Percentiles rank a stretch among this genome's conserved stretches.
phyloP scores from a whole-genome alignment of 1,284 basidiomycete genomes.

The Austropuccinia psidii region DNA sequence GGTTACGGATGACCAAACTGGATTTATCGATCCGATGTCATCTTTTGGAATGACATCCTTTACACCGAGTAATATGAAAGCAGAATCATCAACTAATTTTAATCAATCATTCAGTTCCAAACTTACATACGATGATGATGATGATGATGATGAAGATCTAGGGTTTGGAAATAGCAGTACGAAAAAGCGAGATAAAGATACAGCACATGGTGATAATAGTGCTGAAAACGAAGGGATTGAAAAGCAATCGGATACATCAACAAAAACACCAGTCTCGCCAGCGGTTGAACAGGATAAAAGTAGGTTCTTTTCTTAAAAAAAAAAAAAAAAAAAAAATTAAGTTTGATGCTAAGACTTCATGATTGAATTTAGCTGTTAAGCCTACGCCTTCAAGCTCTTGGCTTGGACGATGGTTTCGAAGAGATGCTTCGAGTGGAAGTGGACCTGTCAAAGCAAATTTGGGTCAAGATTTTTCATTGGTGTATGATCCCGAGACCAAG shows the following conservation, averaged over 20 bases:
- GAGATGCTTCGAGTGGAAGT: constrained; percentile 50
- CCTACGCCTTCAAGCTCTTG: constrained; percentile 52
- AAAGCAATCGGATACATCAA: neutral
- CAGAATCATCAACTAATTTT: neutral
- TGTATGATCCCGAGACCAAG: constrained; percentile 89
- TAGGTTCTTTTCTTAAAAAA: neutral
- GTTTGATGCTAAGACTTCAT: neutral
- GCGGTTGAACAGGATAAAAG: constrained; percentile 1
- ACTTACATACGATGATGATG: neutral
- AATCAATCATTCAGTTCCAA: neutral
- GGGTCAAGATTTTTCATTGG: constrained; percentile 83
- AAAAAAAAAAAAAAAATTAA: neutral
- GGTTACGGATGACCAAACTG: constrained; percentile 28
- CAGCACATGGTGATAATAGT: neutral
- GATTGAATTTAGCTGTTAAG: constrained; percentile 39
- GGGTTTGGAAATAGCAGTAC: constrained; percentile 27
- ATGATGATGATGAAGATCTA: constrained; percentile 26
- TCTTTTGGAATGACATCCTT: neutral
- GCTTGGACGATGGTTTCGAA: constrained; percentile 61
- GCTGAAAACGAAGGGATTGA: neutral
- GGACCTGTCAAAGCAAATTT: constrained; percentile 81
- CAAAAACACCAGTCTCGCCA: too few species aligned
- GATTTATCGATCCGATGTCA: constrained; percentile 36
- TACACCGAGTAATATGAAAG: too few species aligned
- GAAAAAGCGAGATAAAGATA: neutral